Base-by-base conservation (phyloP, 176 grass and related monocot species). In the Carex cristatella region DNA sequence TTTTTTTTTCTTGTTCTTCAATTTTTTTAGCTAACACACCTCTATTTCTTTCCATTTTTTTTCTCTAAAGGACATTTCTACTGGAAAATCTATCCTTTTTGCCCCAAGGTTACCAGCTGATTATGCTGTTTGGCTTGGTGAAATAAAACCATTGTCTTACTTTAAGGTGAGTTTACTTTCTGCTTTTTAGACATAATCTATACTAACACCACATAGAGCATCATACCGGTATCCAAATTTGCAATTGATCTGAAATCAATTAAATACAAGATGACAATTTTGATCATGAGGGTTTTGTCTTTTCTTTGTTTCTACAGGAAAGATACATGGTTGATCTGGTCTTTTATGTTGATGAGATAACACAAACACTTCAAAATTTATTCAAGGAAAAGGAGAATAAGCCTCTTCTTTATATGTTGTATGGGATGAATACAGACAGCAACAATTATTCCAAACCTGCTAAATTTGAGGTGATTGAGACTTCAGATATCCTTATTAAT, bases 41-140 rank as follows among this genome's bases (percentile, higher is more conserved):
- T 66, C 12, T 66, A 31, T 51, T 86, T 38, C 10, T 53, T 7
- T 9, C 62, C 4, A 40, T 65, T 58, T 15, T 42, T 49, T 89
- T 37, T 58, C 61, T 27, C 61, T 27, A 61, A 88, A 98, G 95
- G 95, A 98, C 38, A 64, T 98, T 19, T 84, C 87, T 9, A 93
- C 95, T 85, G 95, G 95, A 53, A 83, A 98, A 61, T 93, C 93
- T 0, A 71, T 93, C 86, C 86, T 98, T 62, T 98, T 98, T 14
- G 89, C 88, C 80, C 93, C 95, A 92, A 93, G 91, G 77, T 90
- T 98, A 65, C 93, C 95, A 7, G 27, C 93, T 89, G 95, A 98
- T 12, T 95, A 98, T 62, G 95, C 93, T 90, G 93, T 98, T 86
- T 98, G 95, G 95, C 88, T 98, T 90, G 95, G 93, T 88, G 89